Evolutionary conservation across 73 alveolate genomes (phyloP).

Genomic region (Tetrahymena borealis): DNA sequence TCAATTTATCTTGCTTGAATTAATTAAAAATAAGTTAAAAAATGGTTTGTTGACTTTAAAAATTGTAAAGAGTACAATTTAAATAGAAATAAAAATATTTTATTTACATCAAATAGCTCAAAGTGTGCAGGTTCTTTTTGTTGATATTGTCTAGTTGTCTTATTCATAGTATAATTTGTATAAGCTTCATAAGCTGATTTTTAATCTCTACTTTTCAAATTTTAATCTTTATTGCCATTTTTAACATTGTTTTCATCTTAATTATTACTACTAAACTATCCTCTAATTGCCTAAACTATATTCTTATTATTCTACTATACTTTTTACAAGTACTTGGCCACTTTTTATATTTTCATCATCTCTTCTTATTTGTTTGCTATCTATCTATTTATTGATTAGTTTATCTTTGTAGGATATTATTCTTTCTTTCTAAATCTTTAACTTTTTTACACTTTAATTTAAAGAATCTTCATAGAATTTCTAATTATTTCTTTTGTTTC

Average conservation of each 20-base stretch:
- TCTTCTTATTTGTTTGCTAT: not conserved
- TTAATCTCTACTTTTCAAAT: not conserved
- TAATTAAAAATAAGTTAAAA: not conserved
- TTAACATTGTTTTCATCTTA: not conserved
- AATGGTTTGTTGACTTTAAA: not conserved
- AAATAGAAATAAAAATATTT: not conserved
- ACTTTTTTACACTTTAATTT: not conserved
- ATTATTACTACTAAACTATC: too few relatives aligned
- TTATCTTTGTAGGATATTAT: not conserved
- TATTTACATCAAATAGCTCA: not conserved
- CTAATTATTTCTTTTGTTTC: not conserved
- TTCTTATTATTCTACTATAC: too few relatives aligned
- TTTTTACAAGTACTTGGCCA: not conserved
- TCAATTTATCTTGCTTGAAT: not conserved
- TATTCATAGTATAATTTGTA: not conserved
- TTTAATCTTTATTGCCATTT: not conserved
- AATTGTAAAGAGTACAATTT: not conserved
- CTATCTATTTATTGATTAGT: not conserved
- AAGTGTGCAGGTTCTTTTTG: not conserved
- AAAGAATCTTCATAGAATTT: not conserved
- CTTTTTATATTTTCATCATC: not conserved
- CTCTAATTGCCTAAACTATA: too few relatives aligned
- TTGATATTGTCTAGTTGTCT: not conserved
- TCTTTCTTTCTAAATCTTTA: not conserved
- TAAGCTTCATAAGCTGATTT: not conserved